Percentiles rank a stretch among this genome's conserved stretches.
These are phyloP conservation scores for Fragaria vesca DNA, from an alignment of 306 rosid species.

Conservation along the genomic window DNA sequence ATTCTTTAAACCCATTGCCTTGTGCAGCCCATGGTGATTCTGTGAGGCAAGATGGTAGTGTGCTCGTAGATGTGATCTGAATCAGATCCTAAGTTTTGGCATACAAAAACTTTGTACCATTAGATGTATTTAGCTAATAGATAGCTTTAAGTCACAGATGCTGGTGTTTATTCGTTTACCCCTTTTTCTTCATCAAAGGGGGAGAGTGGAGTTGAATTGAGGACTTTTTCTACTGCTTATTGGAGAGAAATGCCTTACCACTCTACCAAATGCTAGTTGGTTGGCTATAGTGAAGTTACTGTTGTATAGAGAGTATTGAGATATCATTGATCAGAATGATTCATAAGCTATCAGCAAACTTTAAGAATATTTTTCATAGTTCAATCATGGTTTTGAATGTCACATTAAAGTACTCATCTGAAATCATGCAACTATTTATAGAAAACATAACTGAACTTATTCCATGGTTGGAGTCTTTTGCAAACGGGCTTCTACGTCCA, in stretches of 20 bases:
- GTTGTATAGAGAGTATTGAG: neutral
- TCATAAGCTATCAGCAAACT: neutral
- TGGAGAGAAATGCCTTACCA: neutral
- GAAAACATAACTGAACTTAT: neutral
- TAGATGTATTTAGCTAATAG: neutral
- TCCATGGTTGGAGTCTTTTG: neutral
- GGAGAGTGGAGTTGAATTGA: neutral
- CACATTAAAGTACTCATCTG: neutral
- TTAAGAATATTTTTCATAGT: neutral
- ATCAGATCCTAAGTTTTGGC: neutral
- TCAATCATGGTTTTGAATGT: neutral
- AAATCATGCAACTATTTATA: neutral
- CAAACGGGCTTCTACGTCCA: neutral
- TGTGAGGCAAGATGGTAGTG: neutral
- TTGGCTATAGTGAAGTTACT: neutral
- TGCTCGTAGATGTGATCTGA: neutral
- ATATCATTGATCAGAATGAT: neutral
- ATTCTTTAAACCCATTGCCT: neutral
- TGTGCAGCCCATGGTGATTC: neutral
- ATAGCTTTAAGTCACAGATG: neutral
- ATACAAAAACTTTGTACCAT: neutral
- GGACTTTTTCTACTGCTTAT: neutral
- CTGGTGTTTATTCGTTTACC: neutral
- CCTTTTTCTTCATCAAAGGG: neutral
- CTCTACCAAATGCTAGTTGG: neutral